Conservation (phyloP, 1,284 basidiomycete genomes). For the Trichosporon sp. region DNA sequence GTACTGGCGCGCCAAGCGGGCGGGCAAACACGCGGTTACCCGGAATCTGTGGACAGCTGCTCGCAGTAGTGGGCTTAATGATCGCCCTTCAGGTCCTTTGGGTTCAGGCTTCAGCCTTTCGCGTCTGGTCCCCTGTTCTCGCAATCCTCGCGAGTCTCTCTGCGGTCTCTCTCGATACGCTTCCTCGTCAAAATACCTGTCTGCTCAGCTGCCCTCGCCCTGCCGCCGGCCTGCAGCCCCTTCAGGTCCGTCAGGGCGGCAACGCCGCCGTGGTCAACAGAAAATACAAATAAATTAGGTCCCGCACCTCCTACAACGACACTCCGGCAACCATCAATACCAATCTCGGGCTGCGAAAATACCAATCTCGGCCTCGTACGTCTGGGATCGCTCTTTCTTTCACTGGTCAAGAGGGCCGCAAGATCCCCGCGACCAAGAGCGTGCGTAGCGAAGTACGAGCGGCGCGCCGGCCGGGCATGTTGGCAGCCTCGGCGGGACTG, state of each 20-base stretch:
- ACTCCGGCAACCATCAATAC: not conserved
- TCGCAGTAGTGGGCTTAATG: not conserved
- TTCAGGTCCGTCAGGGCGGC: not conserved
- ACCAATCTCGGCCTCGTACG: not conserved
- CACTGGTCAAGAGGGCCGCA: not conserved
- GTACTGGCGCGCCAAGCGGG: not conserved
- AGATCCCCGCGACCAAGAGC: not conserved
- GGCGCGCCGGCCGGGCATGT: no score
- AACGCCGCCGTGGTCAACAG: not conserved
- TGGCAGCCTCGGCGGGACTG: not conserved
- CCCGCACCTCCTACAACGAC: not conserved
- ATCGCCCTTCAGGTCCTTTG: slow-evolving; percentile 7
- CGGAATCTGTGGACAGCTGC: not conserved
- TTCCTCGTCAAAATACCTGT: slow-evolving; percentile 3
- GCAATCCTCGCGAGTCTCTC: not conserved
- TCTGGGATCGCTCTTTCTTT: not conserved
- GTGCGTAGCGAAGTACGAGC: not conserved
- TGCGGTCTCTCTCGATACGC: not conserved
- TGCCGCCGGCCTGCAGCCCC: not conserved
- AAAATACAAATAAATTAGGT: slow-evolving; percentile 10
- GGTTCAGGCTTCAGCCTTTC: not conserved
- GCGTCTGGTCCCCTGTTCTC: not conserved
- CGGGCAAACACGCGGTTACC: slow-evolving; percentile 12
- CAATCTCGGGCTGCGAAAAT: slow-evolving; percentile 1
- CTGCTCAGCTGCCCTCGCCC: not conserved